These are phyloP conservation scores for Setomelanomma holmii DNA, from an alignment of 2,329 filamentous ascomycete genomes.

Conservation along the genomic window DNA sequence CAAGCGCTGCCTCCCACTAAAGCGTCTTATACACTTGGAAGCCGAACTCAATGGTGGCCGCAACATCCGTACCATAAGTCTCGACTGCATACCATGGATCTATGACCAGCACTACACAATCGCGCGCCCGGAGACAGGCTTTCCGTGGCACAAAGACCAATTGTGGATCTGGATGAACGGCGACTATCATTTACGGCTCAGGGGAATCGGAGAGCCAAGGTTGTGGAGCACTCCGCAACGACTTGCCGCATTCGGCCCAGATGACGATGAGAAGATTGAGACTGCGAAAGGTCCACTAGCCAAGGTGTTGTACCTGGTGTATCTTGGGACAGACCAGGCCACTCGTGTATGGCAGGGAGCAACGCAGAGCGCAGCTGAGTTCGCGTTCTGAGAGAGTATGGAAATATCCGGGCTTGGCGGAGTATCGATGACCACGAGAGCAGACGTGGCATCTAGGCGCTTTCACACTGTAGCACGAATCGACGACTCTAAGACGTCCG, in stretches of 20 bases:
- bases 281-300: slow-evolving; percentile 4
- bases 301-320: slow-evolving; percentile 17
- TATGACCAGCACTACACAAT: slow-evolving; percentile 23
- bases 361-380: background rate
- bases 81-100: slow-evolving; percentile 27
- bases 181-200: slow-evolving; percentile 5
- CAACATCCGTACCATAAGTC: slow-evolving; percentile 20
- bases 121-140: slow-evolving; percentile 6
- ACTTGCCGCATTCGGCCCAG: background rate
- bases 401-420: background rate
- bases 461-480: background rate
- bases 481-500: too few relatives aligned
- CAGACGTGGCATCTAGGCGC: background rate
- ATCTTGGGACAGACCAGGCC: slow-evolving; percentile 7
- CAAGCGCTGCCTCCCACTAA: slow-evolving; percentile 16
- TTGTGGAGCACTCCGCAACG: background rate
- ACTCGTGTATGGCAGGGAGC: background rate
- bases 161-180: slow-evolving; percentile 11
- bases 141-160: slow-evolving; percentile 18
- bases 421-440: background rate
- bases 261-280: background rate
- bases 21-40: slow-evolving; percentile 15
- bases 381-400: background rate
- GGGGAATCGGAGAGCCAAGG: background rate
- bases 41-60: slow-evolving; percentile 16